phyloP scores from a whole-genome alignment of 495 filamentous ascomycete species.

The Penicillium cosmopolitanum region DNA sequence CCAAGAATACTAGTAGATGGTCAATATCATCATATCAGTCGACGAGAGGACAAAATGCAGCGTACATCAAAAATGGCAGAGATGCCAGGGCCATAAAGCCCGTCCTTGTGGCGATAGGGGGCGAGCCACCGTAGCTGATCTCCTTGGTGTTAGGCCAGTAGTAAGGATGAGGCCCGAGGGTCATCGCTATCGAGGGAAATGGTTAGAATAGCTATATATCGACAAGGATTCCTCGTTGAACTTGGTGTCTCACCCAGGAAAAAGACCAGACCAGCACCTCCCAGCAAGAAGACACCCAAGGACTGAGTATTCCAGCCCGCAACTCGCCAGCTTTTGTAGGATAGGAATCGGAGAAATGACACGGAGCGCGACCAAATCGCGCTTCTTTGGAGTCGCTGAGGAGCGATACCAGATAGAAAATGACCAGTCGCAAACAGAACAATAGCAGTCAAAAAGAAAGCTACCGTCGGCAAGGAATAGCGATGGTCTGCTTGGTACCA shows the following conservation, averaged over 20 bases:
- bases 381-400: constrained; percentile 17
- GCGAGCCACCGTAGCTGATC: constrained; percentile 49
- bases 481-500: constrained; percentile 59
- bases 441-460: constrained; percentile 52
- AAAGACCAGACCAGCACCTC: constrained; percentile 44
- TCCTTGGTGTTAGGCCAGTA: constrained; percentile 57
- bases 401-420: constrained; percentile 26
- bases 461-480: constrained; percentile 52
- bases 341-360: constrained; percentile 36
- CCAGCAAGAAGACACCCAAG: constrained; percentile 46
- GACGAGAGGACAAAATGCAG: constrained; percentile 20
- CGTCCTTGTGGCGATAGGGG: constrained; percentile 54
- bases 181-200: constrained; percentile 41
- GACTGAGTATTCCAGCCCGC: constrained; percentile 46
- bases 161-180: constrained; percentile 54
- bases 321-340: constrained; percentile 47
- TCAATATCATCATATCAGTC: background rate
- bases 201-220: background rate
- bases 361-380: constrained; percentile 29
- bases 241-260: constrained; percentile 45
- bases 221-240: background rate
- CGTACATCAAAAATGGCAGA: constrained; percentile 54
- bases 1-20: constrained; percentile 25
- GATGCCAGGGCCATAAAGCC: constrained; percentile 57
- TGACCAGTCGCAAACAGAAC: constrained; percentile 49